Percentiles rank a stretch among this genome's conserved stretches.
Evolutionary conservation across 305 asterid genomes (phyloP).

Genomic region (Solanum hybrid): DNA sequence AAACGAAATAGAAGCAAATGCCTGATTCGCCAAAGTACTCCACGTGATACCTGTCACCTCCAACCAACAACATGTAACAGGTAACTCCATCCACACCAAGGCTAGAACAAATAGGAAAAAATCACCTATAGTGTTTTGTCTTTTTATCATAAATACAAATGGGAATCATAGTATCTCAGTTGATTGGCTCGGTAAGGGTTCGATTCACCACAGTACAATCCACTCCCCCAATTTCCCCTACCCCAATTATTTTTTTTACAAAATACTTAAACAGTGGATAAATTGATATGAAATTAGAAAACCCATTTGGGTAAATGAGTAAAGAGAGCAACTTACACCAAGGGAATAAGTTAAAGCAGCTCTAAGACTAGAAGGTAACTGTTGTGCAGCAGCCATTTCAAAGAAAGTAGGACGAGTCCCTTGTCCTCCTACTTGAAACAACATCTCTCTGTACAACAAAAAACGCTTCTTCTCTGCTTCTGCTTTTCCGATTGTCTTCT

Average conservation of each 20-base stretch:
- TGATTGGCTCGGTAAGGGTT: neutral
- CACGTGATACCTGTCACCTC: neutral
- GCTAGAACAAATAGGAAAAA: neutral
- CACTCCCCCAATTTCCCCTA: neutral
- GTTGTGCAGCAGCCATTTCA: slow-evolving; percentile 99
- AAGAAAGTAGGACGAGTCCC: slow-evolving; percentile 99
- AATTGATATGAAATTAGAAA: slow-evolving; percentile 1
- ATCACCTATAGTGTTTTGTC: neutral
- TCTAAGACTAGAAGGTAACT: slow-evolving; percentile 91
- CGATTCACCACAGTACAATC: neutral
- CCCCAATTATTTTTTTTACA: neutral
- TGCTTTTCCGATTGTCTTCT: neutral
- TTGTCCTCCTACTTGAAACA: slow-evolving; percentile 98
- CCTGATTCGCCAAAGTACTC: neutral
- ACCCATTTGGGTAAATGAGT: slow-evolving; percentile 1
- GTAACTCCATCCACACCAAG: neutral
- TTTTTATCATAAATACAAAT: too few species aligned
- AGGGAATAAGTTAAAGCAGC: slow-evolving; percentile 91
- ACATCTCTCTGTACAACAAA: slow-evolving; percentile 28
- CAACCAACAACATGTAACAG: neutral
- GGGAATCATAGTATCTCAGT: neutral
- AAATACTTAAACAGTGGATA: neutral
- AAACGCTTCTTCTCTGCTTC: neutral
- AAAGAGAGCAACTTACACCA: slow-evolving; percentile 42
- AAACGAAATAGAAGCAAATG: too few species aligned